Evolutionary conservation across 768 basidiomycete species (phyloP), one percentile per base, ranked within the genome.

Genomic region (Leccinum subtestaceum): DNA sequence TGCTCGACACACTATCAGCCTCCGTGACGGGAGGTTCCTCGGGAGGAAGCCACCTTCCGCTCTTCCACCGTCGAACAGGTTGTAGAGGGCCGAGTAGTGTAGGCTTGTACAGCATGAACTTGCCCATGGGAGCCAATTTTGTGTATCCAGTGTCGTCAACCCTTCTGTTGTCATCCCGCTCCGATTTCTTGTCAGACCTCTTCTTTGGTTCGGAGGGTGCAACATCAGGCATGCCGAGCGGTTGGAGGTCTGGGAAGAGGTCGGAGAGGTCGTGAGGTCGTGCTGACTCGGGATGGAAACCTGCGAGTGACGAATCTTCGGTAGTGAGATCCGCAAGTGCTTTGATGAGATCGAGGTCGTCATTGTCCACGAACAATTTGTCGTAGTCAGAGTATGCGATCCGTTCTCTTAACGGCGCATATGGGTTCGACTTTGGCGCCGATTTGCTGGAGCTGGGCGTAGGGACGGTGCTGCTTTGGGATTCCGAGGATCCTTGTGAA

Each of bases 221-320:
- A 21, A 76, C 67, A 55, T 88, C 86, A 32, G 84, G 74, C 54
- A 91, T 75, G 11, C 75, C 76, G 43, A 84, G 77, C 11, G 85
- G 81, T 34, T 83, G 82, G 11, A 96, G 80, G 57, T 97, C 96
- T 0, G 95, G 93, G 70, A 97, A 97, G 45, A 98, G 83, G 32
- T 83, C 80, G 2, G 82, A 79, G 25, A 88, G 75, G 61, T 86
- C 85, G 50, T 78, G 65, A 55, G 80, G 70, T 21, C 73, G 61
- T 68, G 69, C 10, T 66, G 64, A 50, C 21, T 66, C 70, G 13
- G 68, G 12, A 58, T 63, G 65, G n/a, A 62, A 54, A 36, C 46
- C 38, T 6, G 62, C 19, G 3, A 61, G 61, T 15, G 62, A 31
- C 40, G 67, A 57, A 9, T 69, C 65, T 9, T 67, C 54, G 12